phyloP scores from a whole-genome alignment of 2,329 filamentous ascomycete genomes.

The Sporothrix sp. region DNA sequence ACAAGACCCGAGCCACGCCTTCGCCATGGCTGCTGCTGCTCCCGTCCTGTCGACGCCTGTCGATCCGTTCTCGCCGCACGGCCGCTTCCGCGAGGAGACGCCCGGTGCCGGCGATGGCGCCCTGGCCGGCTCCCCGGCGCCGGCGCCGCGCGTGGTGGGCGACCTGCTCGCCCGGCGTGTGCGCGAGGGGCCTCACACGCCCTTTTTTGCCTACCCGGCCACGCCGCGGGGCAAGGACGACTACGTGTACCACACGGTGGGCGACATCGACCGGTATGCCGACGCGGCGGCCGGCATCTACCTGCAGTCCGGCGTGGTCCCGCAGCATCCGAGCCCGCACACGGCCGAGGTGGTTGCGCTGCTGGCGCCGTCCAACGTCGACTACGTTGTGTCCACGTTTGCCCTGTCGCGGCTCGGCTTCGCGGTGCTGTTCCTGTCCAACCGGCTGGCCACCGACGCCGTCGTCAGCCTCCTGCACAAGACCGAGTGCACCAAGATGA shows the following conservation, averaged over 20 bases:
- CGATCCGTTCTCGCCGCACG: not conserved
- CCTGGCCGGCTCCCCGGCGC: not conserved
- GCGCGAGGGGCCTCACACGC: not conserved
- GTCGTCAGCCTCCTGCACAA: slow-evolving; percentile 18
- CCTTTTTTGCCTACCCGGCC: slow-evolving; percentile 9
- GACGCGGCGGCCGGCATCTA: slow-evolving; percentile 4
- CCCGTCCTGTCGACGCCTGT: not conserved
- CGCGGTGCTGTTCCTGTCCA: slow-evolving; percentile 31
- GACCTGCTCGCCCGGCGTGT: slow-evolving; percentile 2
- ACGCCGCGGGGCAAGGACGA: slow-evolving; percentile 6
- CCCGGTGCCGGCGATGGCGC: not conserved
- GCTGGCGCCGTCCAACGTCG: slow-evolving; percentile 43
- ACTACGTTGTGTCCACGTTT: slow-evolving; percentile 44
- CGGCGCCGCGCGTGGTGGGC: not conserved
- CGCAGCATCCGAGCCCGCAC: slow-evolving; percentile 15
- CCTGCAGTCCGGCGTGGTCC: slow-evolving; percentile 1
- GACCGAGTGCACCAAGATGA: slow-evolving; percentile 6
- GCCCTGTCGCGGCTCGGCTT: slow-evolving; percentile 46
- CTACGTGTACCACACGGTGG: slow-evolving; percentile 7
- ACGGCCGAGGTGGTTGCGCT: slow-evolving; percentile 34
- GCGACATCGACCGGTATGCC: slow-evolving; percentile 6
- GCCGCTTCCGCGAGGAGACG: not conserved
- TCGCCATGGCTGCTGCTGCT: not conserved
- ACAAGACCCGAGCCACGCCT: not conserved
- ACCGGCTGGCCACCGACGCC: slow-evolving; percentile 26